Conservation (phyloP, 768 basidiomycete species). For the Psilocybe subaeruginosa region DNA sequence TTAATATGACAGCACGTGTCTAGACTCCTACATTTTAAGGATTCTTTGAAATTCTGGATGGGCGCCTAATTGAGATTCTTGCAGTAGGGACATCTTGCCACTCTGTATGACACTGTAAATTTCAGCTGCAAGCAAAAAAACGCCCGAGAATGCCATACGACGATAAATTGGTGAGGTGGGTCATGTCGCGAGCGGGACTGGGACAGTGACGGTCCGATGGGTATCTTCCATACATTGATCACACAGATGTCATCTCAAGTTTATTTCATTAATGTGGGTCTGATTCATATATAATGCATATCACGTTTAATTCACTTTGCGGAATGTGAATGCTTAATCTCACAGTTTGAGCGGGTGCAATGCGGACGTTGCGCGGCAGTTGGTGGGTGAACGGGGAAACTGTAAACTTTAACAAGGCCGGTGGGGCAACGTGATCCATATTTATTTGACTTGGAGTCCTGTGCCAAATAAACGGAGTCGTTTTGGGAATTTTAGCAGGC, state of each 20-base stretch:
- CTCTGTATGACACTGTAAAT: not conserved
- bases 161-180: not conserved
- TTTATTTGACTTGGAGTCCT: not conserved
- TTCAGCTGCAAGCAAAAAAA: not conserved
- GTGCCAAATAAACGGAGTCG: conserved; percentile 6
- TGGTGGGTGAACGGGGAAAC: no score
- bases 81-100: not conserved
- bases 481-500: not conserved
- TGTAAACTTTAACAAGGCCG: no score
- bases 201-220: not conserved
- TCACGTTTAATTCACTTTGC: not conserved
- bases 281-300: not conserved
- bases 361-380: no score
- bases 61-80: not conserved
- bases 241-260: not conserved
- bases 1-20: not conserved
- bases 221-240: not conserved
- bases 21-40: not conserved
- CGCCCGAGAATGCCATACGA: not conserved
- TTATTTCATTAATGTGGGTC: not conserved
- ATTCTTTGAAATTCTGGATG: not conserved
- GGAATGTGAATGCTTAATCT: not conserved
- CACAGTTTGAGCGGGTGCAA: no score
- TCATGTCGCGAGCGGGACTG: not conserved
- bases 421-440: no score